These are phyloP conservation scores for Cornus suecica DNA, from an alignment of 148 eudicot species.

Conservation along the genomic window DNA sequence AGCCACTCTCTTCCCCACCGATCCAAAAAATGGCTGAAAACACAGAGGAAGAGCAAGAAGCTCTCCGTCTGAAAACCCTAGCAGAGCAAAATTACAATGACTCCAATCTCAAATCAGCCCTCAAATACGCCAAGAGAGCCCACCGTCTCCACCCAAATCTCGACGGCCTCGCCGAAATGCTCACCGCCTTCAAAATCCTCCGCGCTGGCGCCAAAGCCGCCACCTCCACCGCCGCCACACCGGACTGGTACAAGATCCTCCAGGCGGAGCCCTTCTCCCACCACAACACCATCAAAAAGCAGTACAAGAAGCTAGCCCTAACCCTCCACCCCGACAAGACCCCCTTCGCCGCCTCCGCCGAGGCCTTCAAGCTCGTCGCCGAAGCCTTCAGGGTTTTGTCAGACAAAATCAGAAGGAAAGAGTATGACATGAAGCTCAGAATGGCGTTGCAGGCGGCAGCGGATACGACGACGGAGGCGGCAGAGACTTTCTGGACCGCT, in stretches of 20 bases:
- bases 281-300: conserved; percentile 48
- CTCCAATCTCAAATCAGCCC: conserved; percentile 46
- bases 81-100: conserved; percentile 54
- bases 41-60: conserved; percentile 20
- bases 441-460: conserved; percentile 39
- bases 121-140: conserved; percentile 44
- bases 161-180: conserved; percentile 43
- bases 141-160: conserved; percentile 42
- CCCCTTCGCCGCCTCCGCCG: conserved; percentile 39
- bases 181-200: conserved; percentile 58
- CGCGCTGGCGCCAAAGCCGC: conserved; percentile 19
- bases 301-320: conserved; percentile 60
- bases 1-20: not conserved
- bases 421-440: conserved; percentile 55
- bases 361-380: conserved; percentile 63
- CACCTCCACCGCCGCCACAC: conserved; percentile 1
- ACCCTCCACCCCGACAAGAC: conserved; percentile 65
- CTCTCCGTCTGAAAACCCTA: conserved; percentile 54
- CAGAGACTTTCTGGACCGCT: conserved; percentile 45
- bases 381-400: conserved; percentile 56
- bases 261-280: conserved; percentile 52
- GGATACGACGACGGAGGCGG: conserved; percentile 13
- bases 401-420: conserved; percentile 49
- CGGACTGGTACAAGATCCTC: conserved; percentile 49
- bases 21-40: conserved; percentile 10